Conservation (phyloP, 2,329 filamentous ascomycete species). For the Pseudogymnoascus sp. region DNA sequence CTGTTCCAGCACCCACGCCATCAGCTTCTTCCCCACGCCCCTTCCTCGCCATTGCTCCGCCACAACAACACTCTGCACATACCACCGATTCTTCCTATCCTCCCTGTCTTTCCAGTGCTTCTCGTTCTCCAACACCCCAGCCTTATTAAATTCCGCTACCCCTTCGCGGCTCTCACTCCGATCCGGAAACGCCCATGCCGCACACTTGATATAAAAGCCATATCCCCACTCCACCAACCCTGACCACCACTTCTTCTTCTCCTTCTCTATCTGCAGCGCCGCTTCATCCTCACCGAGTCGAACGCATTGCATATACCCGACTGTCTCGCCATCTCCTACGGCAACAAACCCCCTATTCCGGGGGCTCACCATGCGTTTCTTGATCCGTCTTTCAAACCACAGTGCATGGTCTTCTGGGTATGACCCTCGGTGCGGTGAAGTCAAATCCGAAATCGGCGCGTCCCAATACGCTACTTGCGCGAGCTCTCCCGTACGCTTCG, state of each 20-base stretch:
- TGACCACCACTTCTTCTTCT: constrained; percentile 11
- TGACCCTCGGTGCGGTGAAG: constrained; percentile 15
- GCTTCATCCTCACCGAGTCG: constrained; percentile 19
- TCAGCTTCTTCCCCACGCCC: constrained; percentile 22
- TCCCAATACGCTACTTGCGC: constrained; percentile 18
- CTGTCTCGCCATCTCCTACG: constrained; percentile 9
- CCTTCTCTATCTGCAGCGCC: constrained; percentile 12
- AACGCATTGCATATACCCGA: constrained; percentile 19
- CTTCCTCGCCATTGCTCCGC: constrained; percentile 16
- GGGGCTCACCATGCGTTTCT: constrained; percentile 15
- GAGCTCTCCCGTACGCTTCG: neutral
- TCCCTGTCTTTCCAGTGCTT: constrained; percentile 16
- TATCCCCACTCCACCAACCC: constrained; percentile 10
- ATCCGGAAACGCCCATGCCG: constrained; percentile 14
- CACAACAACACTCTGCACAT: constrained; percentile 21
- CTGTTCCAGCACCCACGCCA: constrained; percentile 19
- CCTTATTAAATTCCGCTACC: constrained; percentile 5
- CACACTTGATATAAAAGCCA: neutral
- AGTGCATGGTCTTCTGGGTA: constrained; percentile 9
- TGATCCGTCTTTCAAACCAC: constrained; percentile 14
- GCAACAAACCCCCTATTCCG: constrained; percentile 18
- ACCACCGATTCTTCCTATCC: constrained; percentile 21
- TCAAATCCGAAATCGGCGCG: constrained; percentile 15
- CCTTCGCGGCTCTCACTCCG: constrained; percentile 10
- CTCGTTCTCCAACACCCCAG: constrained; percentile 9